Conservation (phyloP, 2,329 filamentous ascomycete species). For the Fusarium sterilihyphosum region DNA sequence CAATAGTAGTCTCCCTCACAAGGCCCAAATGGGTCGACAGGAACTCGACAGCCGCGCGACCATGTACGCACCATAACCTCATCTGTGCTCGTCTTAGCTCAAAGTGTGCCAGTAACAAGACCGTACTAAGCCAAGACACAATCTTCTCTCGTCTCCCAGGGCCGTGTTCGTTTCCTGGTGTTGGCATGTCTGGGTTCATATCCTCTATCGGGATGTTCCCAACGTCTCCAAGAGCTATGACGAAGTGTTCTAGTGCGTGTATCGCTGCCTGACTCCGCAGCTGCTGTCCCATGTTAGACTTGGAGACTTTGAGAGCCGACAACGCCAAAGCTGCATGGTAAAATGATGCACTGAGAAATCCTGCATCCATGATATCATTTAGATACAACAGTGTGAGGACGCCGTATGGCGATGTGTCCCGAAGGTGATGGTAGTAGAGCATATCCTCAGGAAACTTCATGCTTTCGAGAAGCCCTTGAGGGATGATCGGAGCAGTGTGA, state of each 20-base stretch:
- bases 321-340: constrained; percentile 27
- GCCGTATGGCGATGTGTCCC: constrained; percentile 14
- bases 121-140: constrained; percentile 25
- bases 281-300: not conserved
- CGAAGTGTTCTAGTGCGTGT: constrained; percentile 30
- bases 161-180: not conserved
- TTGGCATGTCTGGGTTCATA: not conserved
- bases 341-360: constrained; percentile 11
- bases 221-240: constrained; percentile 14
- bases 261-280: not conserved
- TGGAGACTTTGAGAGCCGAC: constrained; percentile 24
- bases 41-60: constrained; percentile 25
- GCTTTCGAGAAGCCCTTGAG: constrained; percentile 6
- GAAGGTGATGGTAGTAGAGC: constrained; percentile 30
- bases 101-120: constrained; percentile 25
- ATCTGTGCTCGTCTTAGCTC: constrained; percentile 27
- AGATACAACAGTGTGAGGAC: constrained; percentile 16
- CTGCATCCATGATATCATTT: constrained; percentile 3
- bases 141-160: constrained; percentile 2
- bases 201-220: constrained; percentile 13
- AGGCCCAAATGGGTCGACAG: constrained; percentile 10
- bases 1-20: not conserved
- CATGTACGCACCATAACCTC: constrained; percentile 31
- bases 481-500: constrained; percentile 2
- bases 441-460: constrained; percentile 31